A percentile compares a stretch with the other conserved stretches of the same genome.
phyloP scores from a whole-genome alignment of 2,329 filamentous ascomycete species.

The Onygenales sp. region DNA sequence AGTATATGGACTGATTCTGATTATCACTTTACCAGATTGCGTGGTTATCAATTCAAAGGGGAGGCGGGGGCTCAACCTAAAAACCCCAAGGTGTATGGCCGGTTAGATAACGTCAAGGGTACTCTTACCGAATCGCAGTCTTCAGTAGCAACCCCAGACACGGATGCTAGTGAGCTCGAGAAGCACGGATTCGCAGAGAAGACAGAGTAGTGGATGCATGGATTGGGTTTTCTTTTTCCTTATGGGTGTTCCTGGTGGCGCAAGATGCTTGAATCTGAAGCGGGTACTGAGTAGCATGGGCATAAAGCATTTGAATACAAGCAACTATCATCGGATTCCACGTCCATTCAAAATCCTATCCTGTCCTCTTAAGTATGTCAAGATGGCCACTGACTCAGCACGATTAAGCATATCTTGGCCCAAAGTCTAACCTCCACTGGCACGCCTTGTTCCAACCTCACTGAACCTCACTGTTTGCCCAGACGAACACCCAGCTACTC shows the following conservation, averaged over 20 bases:
- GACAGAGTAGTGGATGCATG: constrained; percentile 3
- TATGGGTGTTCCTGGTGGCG: too few species aligned
- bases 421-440: not conserved
- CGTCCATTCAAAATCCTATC: too few species aligned
- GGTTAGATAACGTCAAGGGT: constrained; percentile 41
- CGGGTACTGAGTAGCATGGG: too few species aligned
- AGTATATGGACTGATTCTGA: not conserved
- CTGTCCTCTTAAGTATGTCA: too few species aligned
- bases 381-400: not conserved
- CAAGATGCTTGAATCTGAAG: too few species aligned
- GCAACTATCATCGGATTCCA: too few species aligned
- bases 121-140: constrained; percentile 42
- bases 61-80: constrained; percentile 54
- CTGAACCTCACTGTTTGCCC: not conserved
- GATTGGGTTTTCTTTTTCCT: not conserved
- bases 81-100: constrained; percentile 59
- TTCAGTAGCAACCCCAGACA: constrained; percentile 40
- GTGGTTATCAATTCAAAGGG: constrained; percentile 75
- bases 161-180: constrained; percentile 43
- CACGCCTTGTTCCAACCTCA: not conserved
- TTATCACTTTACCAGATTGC: constrained; percentile 37
- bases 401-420: not conserved
- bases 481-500: not conserved
- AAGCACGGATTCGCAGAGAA: constrained; percentile 48
- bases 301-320: not conserved